Evolutionary conservation across 2,329 filamentous ascomycete species (phyloP), one percentile per base, ranked within the genome.

Genomic region (Colletotrichum gigasporum): DNA sequence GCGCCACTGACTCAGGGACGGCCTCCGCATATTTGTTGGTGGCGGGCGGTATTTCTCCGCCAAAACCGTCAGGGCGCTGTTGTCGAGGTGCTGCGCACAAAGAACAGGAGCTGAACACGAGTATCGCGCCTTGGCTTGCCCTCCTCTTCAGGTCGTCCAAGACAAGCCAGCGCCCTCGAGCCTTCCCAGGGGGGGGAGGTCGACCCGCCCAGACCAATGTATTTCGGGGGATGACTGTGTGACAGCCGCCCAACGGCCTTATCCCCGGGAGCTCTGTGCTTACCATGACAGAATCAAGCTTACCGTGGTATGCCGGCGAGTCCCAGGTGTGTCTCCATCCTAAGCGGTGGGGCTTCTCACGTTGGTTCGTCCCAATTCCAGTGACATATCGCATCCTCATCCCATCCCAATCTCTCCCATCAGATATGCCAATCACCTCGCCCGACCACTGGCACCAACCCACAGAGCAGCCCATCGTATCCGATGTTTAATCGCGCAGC

Each of bases 91-190:
- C 9, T 22, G 16, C 22, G 28, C 51, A 44, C 12, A 42, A 54
- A 42, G 35, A 54, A 16, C 35, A 12, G 48, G 34, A 20, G 26
- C 16, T 22, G 22, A 28, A 41, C 37, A 16, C 26, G 26, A 22
- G 10, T 16, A 14, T 42, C 30, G 22, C 47, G 34, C 22, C 56
- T 64, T 54, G 61, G 50, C 48, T 32, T 37, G 28, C 35, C 28
- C 20, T 34, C 22, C 9, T 37, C 20, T 42, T 42, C 45, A 61
- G 55, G 61, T 16, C 28, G 34, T 48, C 57, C 41, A 64, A 60
- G 32, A 54, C 30, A 60, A 32, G 26, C 20, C 34, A 37, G 61
- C 22, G 34, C 41, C 60, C 69, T 79, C 48, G 78, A 77, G 58
- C 42, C 47, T 47, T 39, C 32, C 30, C 18, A 12, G 28, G 30